Base-by-base conservation (phyloP, 805 yeast species). In the Trichomonascus vanleenenianus region DNA sequence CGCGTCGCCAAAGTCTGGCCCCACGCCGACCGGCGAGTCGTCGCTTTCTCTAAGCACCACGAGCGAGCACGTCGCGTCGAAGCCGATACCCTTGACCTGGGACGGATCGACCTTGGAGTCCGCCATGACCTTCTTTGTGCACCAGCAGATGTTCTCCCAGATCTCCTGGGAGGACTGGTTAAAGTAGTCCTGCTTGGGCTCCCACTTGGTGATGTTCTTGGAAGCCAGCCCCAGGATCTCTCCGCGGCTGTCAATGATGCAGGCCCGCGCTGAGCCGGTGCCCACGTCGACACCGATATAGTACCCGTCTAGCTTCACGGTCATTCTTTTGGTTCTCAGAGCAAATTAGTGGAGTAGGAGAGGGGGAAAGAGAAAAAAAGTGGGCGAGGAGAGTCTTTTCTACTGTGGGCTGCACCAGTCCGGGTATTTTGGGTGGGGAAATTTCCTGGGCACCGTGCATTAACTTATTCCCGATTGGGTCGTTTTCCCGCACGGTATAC, bases 191-290 rank as follows among this genome's bases (percentile, higher is more conserved):
- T 60, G 59, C 46, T 63, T 61, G 8, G 72, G 71, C 22, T 59
- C 61, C 67, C 66, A 68, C 33, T 58, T 85, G 84, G 64, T 82
- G 80, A 67, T 95, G 67, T 46, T 83, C 75, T 88, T 74, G 57
- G 89, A 88, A 15, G 89, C 78, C 42, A 88, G 66, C 3, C 67
- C 61, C 42, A 86, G 66, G 44, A 93, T 88, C 38, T 83, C 80
- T 41, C 97, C 97, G 36, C 74, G 70, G 56, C 79, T 76, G 62
- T 89, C 93, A 51, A 91, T 85, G 12, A 93, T 70, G 57, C 96
- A 91, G 3, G 97, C 97, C 52, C 98, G 73, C 4, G 96, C 97
- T 2, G 95, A 85, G 12, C 97, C 98, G 0, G 97, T 89, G n/a
- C 98, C 98, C 20, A 93, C 94, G 60, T 86, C 96, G 6, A 86